phyloP scores from a whole-genome alignment of 345 rosid genomes.

The Brassica rapa region DNA sequence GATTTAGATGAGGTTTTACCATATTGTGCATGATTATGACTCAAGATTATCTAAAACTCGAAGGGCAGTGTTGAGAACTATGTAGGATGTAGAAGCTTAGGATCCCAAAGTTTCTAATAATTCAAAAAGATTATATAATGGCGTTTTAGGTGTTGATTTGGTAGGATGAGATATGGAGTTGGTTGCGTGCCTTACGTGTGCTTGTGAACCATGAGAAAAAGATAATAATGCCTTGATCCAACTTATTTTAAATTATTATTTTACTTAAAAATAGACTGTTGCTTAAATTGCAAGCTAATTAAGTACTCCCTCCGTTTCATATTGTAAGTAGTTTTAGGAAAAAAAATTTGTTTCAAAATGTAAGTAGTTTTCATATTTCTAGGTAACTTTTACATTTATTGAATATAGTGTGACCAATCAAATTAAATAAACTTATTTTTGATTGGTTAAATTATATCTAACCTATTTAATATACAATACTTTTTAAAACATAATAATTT shows the following conservation, averaged over 20 bases:
- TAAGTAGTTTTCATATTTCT: too few relatives aligned
- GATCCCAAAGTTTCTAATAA: background rate
- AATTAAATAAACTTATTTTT: too few relatives aligned
- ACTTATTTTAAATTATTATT: constrained; percentile 5
- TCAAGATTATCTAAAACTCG: background rate
- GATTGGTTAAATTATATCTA: too few relatives aligned
- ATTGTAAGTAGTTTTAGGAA: too few relatives aligned
- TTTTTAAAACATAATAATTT: too few relatives aligned
- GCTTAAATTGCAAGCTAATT: constrained; percentile 37
- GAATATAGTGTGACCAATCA: too few relatives aligned
- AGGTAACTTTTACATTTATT: too few relatives aligned
- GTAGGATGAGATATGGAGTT: constrained; percentile 18
- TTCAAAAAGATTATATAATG: background rate
- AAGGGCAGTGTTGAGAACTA: background rate
- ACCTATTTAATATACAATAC: too few relatives aligned
- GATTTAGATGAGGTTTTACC: constrained; percentile 3
- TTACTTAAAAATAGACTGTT: background rate
- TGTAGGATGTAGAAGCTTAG: background rate
- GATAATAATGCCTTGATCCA: constrained; percentile 39
- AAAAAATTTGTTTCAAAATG: too few relatives aligned
- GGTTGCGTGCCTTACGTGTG: constrained; percentile 23
- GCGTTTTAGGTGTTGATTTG: constrained; percentile 30
- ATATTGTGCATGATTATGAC: constrained; percentile 13
- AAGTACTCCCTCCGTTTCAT: background rate
- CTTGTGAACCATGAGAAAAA: constrained; percentile 20